These are phyloP conservation scores for Parsonsia alboflavescens DNA, from an alignment of 257 asterid species.

Conservation along the genomic window DNA sequence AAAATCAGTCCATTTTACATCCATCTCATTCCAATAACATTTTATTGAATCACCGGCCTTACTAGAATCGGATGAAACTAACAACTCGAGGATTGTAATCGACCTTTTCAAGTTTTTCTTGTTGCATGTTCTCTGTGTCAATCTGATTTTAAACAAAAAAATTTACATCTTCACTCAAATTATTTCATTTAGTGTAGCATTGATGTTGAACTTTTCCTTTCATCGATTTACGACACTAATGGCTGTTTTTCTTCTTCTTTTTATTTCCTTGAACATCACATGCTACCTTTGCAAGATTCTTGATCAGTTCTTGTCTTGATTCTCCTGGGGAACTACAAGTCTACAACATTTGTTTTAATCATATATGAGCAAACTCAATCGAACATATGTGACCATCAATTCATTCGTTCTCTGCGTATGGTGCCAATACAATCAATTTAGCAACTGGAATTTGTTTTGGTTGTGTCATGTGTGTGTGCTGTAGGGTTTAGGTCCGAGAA, in stretches of 20 bases:
- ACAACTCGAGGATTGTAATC: neutral
- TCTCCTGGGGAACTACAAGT: neutral
- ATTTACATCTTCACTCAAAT: neutral
- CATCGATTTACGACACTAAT: neutral
- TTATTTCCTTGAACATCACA: neutral
- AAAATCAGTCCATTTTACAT: neutral
- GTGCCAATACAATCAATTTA: neutral
- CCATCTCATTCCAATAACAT: neutral
- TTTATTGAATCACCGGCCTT: neutral
- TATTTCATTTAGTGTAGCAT: neutral
- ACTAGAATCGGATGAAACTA: neutral
- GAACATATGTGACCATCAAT: neutral
- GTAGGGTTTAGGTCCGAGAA: conserved; percentile 66
- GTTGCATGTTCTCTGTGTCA: neutral
- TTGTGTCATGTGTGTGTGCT: conserved; percentile 18
- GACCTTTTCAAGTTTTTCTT: neutral
- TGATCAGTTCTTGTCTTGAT: neutral
- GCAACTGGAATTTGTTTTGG: neutral
- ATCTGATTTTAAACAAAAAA: neutral
- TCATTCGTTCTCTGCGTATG: neutral
- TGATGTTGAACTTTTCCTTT: neutral
- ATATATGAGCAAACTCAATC: neutral
- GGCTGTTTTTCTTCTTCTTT: neutral
- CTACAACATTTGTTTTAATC: neutral
- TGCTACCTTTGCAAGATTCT: neutral